These are phyloP conservation scores for Aspergillus calidoustus DNA, from an alignment of 2,329 filamentous ascomycete genomes.

Conservation along the genomic window DNA sequence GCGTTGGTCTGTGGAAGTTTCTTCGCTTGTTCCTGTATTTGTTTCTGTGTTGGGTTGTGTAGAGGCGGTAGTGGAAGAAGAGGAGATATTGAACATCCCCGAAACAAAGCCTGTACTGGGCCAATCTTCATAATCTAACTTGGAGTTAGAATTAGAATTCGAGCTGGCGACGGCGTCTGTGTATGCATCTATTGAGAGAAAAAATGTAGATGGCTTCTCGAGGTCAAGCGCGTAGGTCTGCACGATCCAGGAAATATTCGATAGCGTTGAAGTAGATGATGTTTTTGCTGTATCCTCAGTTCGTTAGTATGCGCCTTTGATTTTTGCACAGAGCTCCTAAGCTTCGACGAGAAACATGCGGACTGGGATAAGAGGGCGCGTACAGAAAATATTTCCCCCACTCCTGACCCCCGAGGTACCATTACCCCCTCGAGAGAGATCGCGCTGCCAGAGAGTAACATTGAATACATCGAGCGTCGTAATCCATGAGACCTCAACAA, in stretches of 20 bases:
- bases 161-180: too few species aligned
- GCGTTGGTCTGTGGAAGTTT: background rate
- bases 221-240: slow-evolving; percentile 13
- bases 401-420: background rate
- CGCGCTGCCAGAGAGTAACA: slow-evolving; percentile 13
- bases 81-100: background rate
- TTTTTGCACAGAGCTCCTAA: too few species aligned
- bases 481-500: slow-evolving; percentile 5
- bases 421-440: background rate
- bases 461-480: slow-evolving; percentile 9
- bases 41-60: background rate
- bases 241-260: slow-evolving; percentile 13
- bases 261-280: background rate
- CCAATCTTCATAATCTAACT: background rate
- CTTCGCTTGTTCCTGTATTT: background rate
- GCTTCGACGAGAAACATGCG: too few species aligned
- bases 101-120: background rate
- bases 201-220: background rate
- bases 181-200: background rate
- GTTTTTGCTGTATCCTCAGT: slow-evolving; percentile 7
- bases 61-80: background rate
- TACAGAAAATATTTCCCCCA: slow-evolving; percentile 14
- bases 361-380: background rate
- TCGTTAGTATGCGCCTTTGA: too few species aligned
- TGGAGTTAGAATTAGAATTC: background rate